Evolutionary conservation across 2,329 filamentous ascomycete genomes (phyloP), one percentile per base, ranked within the genome.

Genomic region (Blastomyces silverae): DNA sequence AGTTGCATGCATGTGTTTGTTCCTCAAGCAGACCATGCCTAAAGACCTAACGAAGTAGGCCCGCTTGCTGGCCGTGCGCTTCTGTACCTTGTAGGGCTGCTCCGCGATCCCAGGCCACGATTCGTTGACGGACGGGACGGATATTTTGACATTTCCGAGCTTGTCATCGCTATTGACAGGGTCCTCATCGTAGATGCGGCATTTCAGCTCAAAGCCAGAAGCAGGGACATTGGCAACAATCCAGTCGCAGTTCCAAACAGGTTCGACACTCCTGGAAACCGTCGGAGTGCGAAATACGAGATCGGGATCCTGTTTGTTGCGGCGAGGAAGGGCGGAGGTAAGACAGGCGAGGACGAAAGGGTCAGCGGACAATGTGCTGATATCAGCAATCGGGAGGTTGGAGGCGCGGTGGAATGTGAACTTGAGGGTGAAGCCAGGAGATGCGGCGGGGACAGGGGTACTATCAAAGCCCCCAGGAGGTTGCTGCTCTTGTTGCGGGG

Each of bases 151-250:
- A 72, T 94, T 95, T 13, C 93, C 93, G 25, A 97, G 82, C 34
- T 91, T 84, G 77, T 97, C 93, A 73, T 97, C 89, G 69, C 89
- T 86, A 74, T 97, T 90, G 1, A 88, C 85, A 44, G 87, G 86
- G 76, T 97, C 93, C 75, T 97, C 93, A 72, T 97, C 93, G 77
- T 92, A 95, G 22, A 97, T 78, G 63, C 90, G 85, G 67, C 90
- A 91, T 74, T 96, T 96, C 70, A 97, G 82, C 64, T 83, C 84
- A 78, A 96, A 96, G 3, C 92, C 92, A 0, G 84, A 85, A 0
- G 87, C 80, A 0, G 93, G 92, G 1, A 97, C 84, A 70, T 96
- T 95, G 66, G 90, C 91, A 31, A 97, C 88, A 28, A 91, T 83
- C 93, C 93, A 97, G 66, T 91, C 84, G 48, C 88, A 85, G 59